Conservation (phyloP, 1,284 basidiomycete species). For the Puccinia novopanici region DNA sequence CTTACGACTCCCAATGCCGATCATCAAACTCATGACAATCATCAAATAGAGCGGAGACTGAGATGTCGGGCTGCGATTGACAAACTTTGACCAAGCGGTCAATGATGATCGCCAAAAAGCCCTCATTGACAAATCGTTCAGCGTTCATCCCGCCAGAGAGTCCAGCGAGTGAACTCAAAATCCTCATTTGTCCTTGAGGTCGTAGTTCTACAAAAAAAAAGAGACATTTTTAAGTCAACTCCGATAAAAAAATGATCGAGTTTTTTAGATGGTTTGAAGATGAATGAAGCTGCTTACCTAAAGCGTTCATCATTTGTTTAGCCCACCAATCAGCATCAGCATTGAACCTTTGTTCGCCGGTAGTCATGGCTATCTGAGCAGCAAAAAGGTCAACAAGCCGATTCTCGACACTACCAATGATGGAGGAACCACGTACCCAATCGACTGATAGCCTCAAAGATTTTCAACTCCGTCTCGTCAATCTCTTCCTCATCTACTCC, state of each 20-base stretch:
- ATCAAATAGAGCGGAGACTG: constrained; percentile 29
- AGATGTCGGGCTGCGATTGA: constrained; percentile 38
- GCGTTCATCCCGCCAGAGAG: constrained; percentile 36
- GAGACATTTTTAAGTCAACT: too few species aligned
- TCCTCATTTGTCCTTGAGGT: constrained; percentile 17
- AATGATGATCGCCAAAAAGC: constrained; percentile 9
- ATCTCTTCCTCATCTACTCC: constrained; percentile 34
- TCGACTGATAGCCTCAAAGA: constrained; percentile 34
- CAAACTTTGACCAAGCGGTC: constrained; percentile 22
- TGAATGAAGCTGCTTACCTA: constrained; percentile 4
- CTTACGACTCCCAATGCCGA: constrained; percentile 44
- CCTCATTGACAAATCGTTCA: constrained; percentile 28
- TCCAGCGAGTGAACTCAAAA: constrained; percentile 23
- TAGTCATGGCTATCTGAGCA: constrained; percentile 19
- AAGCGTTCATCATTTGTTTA: not conserved
- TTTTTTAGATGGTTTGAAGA: not conserved
- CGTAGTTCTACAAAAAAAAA: constrained; percentile 7
- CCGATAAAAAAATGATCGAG: not conserved
- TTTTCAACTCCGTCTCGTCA: constrained; percentile 31
- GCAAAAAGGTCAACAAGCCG: not conserved
- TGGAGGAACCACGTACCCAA: not conserved
- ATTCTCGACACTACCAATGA: not conserved
- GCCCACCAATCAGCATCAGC: constrained; percentile 33
- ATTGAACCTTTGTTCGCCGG: constrained; percentile 40
- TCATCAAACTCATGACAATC: constrained; percentile 43